Evolutionary conservation across 23 red algal species (phyloP).

Genomic region (Gracilariopsis chorda): DNA sequence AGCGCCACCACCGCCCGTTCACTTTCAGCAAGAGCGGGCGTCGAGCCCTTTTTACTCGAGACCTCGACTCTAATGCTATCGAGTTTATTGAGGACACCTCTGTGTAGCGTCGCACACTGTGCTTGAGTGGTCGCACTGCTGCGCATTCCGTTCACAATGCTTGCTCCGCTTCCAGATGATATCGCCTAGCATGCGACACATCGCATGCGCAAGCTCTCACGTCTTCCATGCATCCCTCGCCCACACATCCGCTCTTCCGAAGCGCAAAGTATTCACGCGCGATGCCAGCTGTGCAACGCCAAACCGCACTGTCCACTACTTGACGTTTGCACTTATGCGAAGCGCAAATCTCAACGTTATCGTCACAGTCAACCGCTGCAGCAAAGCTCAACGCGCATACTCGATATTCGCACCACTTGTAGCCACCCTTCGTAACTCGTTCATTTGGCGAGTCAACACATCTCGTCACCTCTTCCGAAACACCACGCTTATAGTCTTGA

Average conservation of each 20-base stretch:
- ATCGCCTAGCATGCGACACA: not conserved
- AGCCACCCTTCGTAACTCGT: not conserved
- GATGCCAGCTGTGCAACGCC: not conserved
- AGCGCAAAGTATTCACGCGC: not conserved
- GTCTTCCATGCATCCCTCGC: not conserved
- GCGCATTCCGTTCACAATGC: not conserved
- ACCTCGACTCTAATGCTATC: conserved; percentile 88
- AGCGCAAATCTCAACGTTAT: not conserved
- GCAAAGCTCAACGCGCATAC: not conserved
- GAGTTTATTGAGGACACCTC: conserved; percentile 87
- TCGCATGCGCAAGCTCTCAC: not conserved
- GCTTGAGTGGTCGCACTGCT: not conserved
- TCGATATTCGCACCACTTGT: not conserved
- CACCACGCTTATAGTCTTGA: not conserved
- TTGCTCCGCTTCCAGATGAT: not conserved
- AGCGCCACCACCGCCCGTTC: conserved; percentile 34
- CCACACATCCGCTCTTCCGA: not conserved
- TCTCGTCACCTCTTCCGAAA: not conserved
- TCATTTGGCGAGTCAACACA: not conserved
- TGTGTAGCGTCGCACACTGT: not conserved
- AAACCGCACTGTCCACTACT: not conserved
- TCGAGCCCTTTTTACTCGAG: conserved; percentile 86
- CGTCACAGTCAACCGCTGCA: not conserved
- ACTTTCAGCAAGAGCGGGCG: conserved; percentile 90
- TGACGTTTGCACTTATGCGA: not conserved